These are phyloP conservation scores for Blepharisma undulans DNA, from an alignment of 169 alveolate species.

Conservation along the genomic window DNA sequence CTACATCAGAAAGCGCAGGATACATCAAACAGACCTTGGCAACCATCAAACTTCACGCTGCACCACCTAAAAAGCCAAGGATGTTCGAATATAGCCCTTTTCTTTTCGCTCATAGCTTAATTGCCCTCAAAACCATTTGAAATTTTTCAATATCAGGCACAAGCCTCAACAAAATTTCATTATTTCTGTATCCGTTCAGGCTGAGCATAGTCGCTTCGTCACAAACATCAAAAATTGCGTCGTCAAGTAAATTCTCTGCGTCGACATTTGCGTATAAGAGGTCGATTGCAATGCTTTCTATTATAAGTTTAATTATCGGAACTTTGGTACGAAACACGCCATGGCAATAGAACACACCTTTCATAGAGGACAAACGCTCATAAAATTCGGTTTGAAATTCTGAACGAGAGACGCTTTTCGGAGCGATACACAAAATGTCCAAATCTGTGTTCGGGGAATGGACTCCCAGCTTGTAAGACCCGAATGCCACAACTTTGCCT, in stretches of 20 bases:
- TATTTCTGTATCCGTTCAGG: slow-evolving; percentile 77
- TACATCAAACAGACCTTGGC: slow-evolving; percentile 96
- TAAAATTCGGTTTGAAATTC: slow-evolving; percentile 56
- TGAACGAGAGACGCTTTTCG: slow-evolving; percentile 61
- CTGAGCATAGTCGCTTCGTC: slow-evolving; percentile 52
- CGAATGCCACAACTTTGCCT: slow-evolving; percentile 75
- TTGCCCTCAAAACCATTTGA: slow-evolving; percentile 52
- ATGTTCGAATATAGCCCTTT: slow-evolving; percentile 71
- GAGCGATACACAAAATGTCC: slow-evolving; percentile 81
- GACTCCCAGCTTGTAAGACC: slow-evolving; percentile 79
- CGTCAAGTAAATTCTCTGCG: slow-evolving; percentile 56
- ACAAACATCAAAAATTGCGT: slow-evolving; percentile 49
- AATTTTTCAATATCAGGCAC: slow-evolving; percentile 61
- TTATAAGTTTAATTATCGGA: slow-evolving; percentile 75
- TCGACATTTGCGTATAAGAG: slow-evolving; percentile 72
- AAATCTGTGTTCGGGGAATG: slow-evolving; percentile 79
- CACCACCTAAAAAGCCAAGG: slow-evolving; percentile 94
- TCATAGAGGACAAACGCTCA: slow-evolving; percentile 47
- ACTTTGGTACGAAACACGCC: slow-evolving; percentile 67
- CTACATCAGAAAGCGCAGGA: slow-evolving; percentile 93
- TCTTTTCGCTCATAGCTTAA: slow-evolving; percentile 80
- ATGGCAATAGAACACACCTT: slow-evolving; percentile 59
- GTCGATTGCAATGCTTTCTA: slow-evolving; percentile 73
- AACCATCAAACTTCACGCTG: slow-evolving; percentile 98
- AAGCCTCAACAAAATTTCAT: slow-evolving; percentile 63